Evolutionary conservation across 2,329 filamentous ascomycete genomes (phyloP), one percentile per base, ranked within the genome.

Genomic region (Apiospora hydei): DNA sequence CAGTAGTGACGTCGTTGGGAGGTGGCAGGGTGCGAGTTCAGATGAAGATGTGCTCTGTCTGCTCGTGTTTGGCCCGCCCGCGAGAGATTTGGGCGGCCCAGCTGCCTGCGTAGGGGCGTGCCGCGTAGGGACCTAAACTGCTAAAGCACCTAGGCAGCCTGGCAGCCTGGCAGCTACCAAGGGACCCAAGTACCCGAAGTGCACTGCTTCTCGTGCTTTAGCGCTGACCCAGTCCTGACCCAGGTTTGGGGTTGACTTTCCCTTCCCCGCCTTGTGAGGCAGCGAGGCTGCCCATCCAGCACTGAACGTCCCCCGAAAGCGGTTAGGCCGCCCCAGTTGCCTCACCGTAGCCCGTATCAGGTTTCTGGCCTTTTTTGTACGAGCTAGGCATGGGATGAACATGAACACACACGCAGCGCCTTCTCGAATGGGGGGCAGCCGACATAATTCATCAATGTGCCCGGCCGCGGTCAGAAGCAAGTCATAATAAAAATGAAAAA

Each of bases 281-380:
- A 68, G 64, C 66, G 18, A 47, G 24, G 66, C 41, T 30, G 64
- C 18, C n/a, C 34, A 47, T 44, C 44, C 66, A 44, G 41, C 66
- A 16, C 66, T 68, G n/a, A 21, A 10, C 16, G 47, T 3, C 68
- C 11, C 49, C 68, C 30, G n/a, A 47, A 69, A 3, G 49, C 34
- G 68, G 68, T 6, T 69, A 69, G 49, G 16, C 10, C 21, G 46
- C 68, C 26, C 68, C 68, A 69, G 46, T 53, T 53, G 68, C 68
- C 68, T 69, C 68, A 69, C 68, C 68, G 68, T 69, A 69, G 66
- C 44, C 41, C 41, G 66, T 68, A 68, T 68, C 66, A 68, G 66
- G 66, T 68, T 44, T 68, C 44, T 68, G 66, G 26, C 30, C 41
- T 38, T 38, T 38, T 38, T 38, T 64, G 57, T 41, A 41, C 57